Evolutionary conservation across 1,139 yeast species (phyloP).

Genomic region (Saccharomycopsis crataegensis): DNA sequence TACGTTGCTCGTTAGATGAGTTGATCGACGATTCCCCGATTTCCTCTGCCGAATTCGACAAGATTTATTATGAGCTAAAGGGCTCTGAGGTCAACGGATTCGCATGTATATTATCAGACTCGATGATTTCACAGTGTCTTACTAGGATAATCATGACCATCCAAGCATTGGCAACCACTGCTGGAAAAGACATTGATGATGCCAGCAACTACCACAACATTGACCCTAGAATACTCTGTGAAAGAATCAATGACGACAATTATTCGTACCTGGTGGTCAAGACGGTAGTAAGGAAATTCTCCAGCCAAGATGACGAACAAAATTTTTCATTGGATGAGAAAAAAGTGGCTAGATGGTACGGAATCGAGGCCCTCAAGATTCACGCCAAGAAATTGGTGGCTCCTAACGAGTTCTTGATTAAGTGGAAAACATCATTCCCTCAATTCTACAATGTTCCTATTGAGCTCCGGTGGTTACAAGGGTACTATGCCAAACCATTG

Average conservation of each 20-base stretch:
- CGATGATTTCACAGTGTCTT: conserved; percentile 33
- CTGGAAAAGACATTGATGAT: conserved; percentile 29
- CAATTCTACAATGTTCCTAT: conserved; percentile 52
- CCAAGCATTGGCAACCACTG: conserved; percentile 31
- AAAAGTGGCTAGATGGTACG: conserved; percentile 51
- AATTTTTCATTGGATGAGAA: conserved; percentile 33
- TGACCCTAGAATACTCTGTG: conserved; percentile 24
- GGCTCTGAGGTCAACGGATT: conserved; percentile 42
- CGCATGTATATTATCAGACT: conserved; percentile 21
- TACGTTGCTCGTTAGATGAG: conserved; percentile 30
- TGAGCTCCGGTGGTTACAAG: conserved; percentile 44
- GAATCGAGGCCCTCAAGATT: conserved; percentile 42
- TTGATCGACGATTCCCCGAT: conserved; percentile 45
- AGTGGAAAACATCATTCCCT: conserved; percentile 64
- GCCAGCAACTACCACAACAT: conserved; percentile 25
- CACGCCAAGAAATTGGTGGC: conserved; percentile 28
- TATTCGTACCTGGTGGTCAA: conserved; percentile 33
- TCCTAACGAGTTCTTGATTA: conserved; percentile 45
- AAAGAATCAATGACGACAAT: conserved; percentile 25
- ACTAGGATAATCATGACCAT: conserved; percentile 43
- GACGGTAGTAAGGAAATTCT: conserved; percentile 44
- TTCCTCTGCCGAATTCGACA: conserved; percentile 46
- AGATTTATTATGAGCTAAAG: conserved; percentile 45
- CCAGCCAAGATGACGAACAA: conserved; percentile 21
- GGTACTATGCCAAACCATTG: conserved; percentile 45